Evolutionary conservation across 495 filamentous ascomycete species (phyloP).

Genomic region (Aspergillus funiculosus): DNA sequence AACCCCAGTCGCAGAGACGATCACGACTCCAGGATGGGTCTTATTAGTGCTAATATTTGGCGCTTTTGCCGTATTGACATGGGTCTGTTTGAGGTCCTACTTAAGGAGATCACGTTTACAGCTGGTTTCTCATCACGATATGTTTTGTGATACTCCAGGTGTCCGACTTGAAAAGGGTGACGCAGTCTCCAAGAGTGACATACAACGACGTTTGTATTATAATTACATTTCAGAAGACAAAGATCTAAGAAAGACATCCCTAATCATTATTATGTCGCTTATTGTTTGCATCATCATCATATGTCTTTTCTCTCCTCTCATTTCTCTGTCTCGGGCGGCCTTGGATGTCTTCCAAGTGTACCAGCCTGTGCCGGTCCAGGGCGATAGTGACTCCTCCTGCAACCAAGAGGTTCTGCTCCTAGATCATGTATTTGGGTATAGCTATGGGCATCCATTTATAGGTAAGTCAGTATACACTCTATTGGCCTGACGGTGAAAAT

Average conservation of each 20-base stretch:
- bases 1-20: background rate
- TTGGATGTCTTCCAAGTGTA: slow-evolving; percentile 65
- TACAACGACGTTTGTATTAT: too few relatives aligned
- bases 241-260: background rate
- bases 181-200: too few relatives aligned
- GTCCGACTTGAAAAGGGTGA: background rate
- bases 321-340: slow-evolving; percentile 12
- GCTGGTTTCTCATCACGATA: background rate
- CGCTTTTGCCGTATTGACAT: background rate
- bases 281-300: background rate
- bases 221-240: too few relatives aligned
- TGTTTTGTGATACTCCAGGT: background rate
- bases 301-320: slow-evolving; percentile 4
- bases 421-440: slow-evolving; percentile 66
- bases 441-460: slow-evolving; percentile 74
- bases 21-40: background rate
- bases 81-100: background rate
- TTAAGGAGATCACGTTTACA: background rate
- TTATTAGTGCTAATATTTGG: background rate
- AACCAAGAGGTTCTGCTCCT: slow-evolving; percentile 52
- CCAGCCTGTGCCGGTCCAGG: slow-evolving; percentile 50
- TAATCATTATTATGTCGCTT: slow-evolving; percentile 3
- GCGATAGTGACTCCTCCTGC: slow-evolving; percentile 43
- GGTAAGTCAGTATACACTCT: slow-evolving; percentile 44
- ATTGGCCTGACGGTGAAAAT: background rate